phyloP scores from a whole-genome alignment of 306 rosid genomes.

The Sphenostylis stenocarpa region DNA sequence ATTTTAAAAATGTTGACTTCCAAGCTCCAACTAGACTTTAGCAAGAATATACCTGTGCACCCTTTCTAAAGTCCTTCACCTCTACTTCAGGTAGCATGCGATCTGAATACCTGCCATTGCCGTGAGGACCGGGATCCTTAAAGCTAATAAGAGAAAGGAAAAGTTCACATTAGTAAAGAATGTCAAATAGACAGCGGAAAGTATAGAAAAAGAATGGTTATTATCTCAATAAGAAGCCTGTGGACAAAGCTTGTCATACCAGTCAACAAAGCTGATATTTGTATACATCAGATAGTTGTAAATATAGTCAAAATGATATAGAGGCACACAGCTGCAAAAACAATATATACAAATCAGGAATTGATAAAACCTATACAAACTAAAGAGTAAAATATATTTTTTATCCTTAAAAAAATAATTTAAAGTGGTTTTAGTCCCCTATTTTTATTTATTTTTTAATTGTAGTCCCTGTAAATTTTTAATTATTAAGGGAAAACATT shows the following conservation, averaged over 20 bases:
- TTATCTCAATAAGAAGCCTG: not conserved
- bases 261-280: conserved; percentile 91
- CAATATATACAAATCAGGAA: conserved; percentile 36
- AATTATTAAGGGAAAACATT: not conserved
- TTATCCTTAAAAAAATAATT: not conserved
- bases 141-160: conserved; percentile 56
- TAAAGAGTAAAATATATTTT: not conserved
- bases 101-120: conserved; percentile 92
- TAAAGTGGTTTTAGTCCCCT: not conserved
- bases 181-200: conserved; percentile 21
- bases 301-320: conserved; percentile 79
- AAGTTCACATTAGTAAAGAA: conserved; percentile 23
- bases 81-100: conserved; percentile 96
- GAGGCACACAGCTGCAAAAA: conserved; percentile 88
- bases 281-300: conserved; percentile 75
- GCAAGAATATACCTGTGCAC: conserved; percentile 82
- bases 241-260: conserved; percentile 50
- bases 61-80: conserved; percentile 93
- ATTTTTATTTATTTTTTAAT: not conserved
- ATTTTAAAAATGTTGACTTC: conserved; percentile 21
- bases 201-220: conserved; percentile 16
- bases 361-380: conserved; percentile 31
- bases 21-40: conserved; percentile 14
- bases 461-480: not conserved
- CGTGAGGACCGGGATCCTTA: conserved; percentile 98